Base-by-base conservation (phyloP, 495 filamentous ascomycete genomes). In the Penicillium arizonense region DNA sequence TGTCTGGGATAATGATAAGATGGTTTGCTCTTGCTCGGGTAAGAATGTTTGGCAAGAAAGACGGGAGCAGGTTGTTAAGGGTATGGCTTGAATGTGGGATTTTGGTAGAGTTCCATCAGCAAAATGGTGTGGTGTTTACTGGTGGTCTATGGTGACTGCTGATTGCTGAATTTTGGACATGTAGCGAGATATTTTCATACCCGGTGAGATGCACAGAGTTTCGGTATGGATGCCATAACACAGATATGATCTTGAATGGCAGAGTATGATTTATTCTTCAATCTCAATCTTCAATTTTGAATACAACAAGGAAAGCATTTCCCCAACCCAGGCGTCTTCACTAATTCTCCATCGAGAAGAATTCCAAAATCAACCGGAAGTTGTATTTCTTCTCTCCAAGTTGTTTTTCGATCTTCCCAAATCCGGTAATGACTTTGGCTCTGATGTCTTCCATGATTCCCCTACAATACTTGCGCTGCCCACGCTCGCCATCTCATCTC, bases 41-140 rank as follows among this genome's bases (percentile, higher is more conserved):
- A 97, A 98, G 84, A 97, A 91, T 59, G 79, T 98, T 30, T 98
- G 94, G 94, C 87, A 97, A 70, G 94, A 98, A 77, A 81, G 94
- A 64, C 87, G 86, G 75, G 93, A 97, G 65, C 87, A 95, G 73
- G 84, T 91, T 40, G 77, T 73, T 40, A 88, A 87, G 72, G 94
- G 94, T 6, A 97, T 98, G 88, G 69, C 86, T 45, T 95, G 42
- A 63, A 16, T 55, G 26, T 18, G 18, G 18, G 6, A 24, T 28
- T 35, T 5, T 34, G 43, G 36, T 47, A 18, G 36, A 20, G 9
- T 30, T 44, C 52, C 10, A 42, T 39, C 13, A 47, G 26, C 6
- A 47, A 30, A 8, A 8, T 40, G 18, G 28, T 18, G 38, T 50
- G 38, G 20, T 35, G 37, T 34, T 41, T 37, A 28, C 14, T 11